These are phyloP conservation scores for Dioscorea cayenensis DNA, from an alignment of 116 monocot species.

Conservation along the genomic window DNA sequence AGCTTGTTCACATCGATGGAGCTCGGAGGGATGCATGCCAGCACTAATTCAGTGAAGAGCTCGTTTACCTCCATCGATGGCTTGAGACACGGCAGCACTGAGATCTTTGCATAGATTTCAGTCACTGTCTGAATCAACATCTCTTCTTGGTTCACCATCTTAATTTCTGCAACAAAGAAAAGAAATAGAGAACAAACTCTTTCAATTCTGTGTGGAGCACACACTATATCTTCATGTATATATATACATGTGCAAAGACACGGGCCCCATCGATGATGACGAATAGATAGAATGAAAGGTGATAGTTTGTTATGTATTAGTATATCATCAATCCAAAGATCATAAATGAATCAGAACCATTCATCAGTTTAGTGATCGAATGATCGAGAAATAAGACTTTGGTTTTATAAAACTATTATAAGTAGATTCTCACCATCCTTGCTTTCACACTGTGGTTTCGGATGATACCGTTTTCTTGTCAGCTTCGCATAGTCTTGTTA, in stretches of 20 bases:
- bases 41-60: conserved; percentile 36
- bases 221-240: background rate
- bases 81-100: conserved; percentile 21
- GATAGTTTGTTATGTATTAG: background rate
- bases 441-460: background rate
- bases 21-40: conserved; percentile 35
- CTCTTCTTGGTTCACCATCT: conserved; percentile 17
- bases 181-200: background rate
- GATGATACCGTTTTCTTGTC: background rate
- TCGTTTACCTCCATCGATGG: conserved; percentile 28
- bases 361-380: background rate
- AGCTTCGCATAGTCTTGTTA: background rate
- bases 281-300: background rate
- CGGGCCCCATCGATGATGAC: background rate
- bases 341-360: background rate
- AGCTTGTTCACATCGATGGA: conserved; percentile 32
- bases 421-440: background rate
- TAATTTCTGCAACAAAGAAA: background rate
- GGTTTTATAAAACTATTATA: background rate
- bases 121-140: conserved; percentile 19
- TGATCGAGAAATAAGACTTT: background rate
- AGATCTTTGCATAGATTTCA: conserved; percentile 15
- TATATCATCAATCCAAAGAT: no score
- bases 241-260: background rate
- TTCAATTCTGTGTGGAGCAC: background rate